Base-by-base conservation (phyloP, 192 early-diverging fungal species). In the Linnemannia zychae region DNA sequence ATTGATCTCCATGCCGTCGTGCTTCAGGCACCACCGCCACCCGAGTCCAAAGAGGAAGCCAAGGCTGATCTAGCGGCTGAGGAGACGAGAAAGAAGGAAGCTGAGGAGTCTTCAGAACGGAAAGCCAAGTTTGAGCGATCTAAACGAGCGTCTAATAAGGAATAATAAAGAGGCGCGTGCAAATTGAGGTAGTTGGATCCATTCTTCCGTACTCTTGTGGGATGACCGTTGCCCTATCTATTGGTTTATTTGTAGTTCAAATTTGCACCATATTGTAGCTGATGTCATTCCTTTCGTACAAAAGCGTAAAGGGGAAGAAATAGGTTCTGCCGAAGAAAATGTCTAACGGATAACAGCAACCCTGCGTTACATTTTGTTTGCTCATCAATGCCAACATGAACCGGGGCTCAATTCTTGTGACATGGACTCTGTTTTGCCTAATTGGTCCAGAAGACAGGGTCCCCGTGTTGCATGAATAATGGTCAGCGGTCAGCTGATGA, bases 1-100 rank as follows among this genome's bases (percentile, higher is more conserved):
- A 66, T 84, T 46, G 82, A 84, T 31, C 34, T 71, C 24, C 52
- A 50, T 33, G 46, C 47, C 4, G 82, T 84, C 3, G 67, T 75
- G 3, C 66, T 67, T 40, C 72, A 78, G 33, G 1, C 38, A 24
- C 67, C 76, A 0, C 67, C 72, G 31, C 28, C 67, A 52, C 47
- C 74, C 9, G 20, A 76, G 74, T 71, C 69, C 5, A 71, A 81
- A 49, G 80, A 76, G 22, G 68, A 81, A 66, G 74, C 17, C 9
- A 66, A 76, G 11, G 57, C 57, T 0, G 57, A 63, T 63, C n/a
- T 63, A 31, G 57, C 24, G 28, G 57, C 57, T 1, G 57, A 63
- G 57, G 57, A 63, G 28, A 31, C 2, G 28, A 63, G 57, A 31
- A 24, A 63, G 57, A 63, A 63, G 11, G 28, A 63, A 31, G 22